phyloP scores from a whole-genome alignment of 805 yeast genomes.

The Candida gorgasii region DNA sequence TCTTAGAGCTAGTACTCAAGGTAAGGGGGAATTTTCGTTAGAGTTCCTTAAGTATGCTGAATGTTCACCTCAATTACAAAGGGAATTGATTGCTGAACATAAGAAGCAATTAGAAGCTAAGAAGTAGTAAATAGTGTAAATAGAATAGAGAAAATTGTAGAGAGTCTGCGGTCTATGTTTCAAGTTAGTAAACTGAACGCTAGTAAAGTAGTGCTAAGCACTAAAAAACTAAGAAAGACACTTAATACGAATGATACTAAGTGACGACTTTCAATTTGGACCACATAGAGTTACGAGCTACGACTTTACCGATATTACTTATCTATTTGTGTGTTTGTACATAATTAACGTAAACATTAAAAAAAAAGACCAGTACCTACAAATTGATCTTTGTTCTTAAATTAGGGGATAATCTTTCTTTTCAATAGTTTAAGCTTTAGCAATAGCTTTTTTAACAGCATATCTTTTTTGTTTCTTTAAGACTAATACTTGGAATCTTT shows the following conservation, averaged over 20 bases:
- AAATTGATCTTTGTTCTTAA: conserved; percentile 18
- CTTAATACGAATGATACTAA: no score
- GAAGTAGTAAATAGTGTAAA: conserved; percentile 16
- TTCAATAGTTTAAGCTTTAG: conserved; percentile 72
- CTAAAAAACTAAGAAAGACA: no score
- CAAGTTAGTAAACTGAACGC: no score
- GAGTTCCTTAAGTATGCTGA: conserved; percentile 94
- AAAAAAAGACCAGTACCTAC: conserved; percentile 22
- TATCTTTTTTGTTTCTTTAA: conserved; percentile 96
- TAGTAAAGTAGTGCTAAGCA: no score
- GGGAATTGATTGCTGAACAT: conserved; percentile 82
- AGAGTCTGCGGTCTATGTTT: no score
- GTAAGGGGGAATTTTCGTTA: conserved; percentile 96
- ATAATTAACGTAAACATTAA: conserved; percentile 29
- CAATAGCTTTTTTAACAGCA: conserved; percentile 93
- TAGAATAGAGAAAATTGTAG: no score
- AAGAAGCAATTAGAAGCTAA: conserved; percentile 33
- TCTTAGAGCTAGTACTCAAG: conserved; percentile 95
- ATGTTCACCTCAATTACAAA: conserved; percentile 87
- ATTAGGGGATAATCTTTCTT: conserved; percentile 9
- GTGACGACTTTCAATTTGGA: neutral
- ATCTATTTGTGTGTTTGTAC: conserved; percentile 21
- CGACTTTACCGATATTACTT: conserved; percentile 9
- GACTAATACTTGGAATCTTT: conserved; percentile 98
- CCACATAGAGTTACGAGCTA: neutral